These are phyloP conservation scores for Xerocomellus intermedius DNA, from an alignment of 768 basidiomycete genomes.

Conservation along the genomic window DNA sequence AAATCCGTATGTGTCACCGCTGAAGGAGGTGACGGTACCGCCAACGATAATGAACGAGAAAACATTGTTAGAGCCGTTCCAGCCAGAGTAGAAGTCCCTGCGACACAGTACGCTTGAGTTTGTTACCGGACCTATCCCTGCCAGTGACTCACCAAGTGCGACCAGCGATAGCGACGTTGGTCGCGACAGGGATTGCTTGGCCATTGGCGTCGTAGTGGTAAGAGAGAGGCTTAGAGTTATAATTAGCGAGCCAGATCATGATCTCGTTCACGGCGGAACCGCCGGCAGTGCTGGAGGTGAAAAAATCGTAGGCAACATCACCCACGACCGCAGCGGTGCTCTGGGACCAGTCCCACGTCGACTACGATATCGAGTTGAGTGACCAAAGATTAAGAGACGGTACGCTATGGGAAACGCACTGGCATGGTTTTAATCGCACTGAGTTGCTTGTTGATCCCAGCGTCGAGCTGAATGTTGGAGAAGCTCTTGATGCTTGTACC, in stretches of 20 bases:
- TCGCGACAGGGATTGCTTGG: neutral
- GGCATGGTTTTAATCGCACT: constrained; percentile 44
- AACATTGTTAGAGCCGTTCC: neutral
- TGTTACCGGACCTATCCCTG: neutral
- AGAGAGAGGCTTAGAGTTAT: neutral
- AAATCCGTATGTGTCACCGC: neutral
- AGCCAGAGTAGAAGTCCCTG: neutral
- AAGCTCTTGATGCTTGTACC: constrained; percentile 55
- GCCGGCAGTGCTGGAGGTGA: constrained; percentile 51
- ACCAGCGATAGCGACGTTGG: neutral
- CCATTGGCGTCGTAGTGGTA: neutral
- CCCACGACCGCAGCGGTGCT: constrained; percentile 45
- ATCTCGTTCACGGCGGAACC: constrained; percentile 48
- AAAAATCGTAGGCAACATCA: constrained; percentile 61
- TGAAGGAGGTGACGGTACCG: neutral
- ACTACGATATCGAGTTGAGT: neutral
- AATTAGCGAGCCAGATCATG: constrained; percentile 66
- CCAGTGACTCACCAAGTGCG: neutral
- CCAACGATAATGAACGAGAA: neutral
- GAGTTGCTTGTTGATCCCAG: neutral
- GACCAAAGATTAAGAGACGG: neutral
- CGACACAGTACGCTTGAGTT: neutral
- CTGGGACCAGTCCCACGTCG: constrained; percentile 55
- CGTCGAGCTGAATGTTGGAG: constrained; percentile 53
- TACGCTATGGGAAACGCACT: constrained; percentile 33